Evolutionary conservation across 2,329 filamentous ascomycete species (phyloP).

Genomic region (Sporothrix mexicana): DNA sequence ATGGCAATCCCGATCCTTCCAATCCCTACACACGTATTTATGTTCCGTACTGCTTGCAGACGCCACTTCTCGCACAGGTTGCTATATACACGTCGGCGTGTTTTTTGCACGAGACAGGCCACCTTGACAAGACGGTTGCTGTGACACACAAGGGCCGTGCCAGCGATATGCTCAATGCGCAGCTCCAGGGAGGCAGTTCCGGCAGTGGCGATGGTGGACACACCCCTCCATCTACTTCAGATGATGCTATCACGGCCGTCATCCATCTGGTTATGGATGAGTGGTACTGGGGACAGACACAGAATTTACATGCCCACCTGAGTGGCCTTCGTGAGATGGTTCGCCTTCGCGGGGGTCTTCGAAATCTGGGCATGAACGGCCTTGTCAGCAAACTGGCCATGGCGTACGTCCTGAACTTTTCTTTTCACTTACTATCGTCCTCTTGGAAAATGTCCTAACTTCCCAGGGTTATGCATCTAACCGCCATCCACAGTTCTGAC

Average conservation of each 20-base stretch:
- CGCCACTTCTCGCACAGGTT: slow-evolving; percentile 56
- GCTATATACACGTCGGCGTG: slow-evolving; percentile 58
- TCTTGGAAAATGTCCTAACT: background rate
- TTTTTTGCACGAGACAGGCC: slow-evolving; percentile 57
- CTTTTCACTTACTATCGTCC: background rate
- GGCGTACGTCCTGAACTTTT: slow-evolving; percentile 47
- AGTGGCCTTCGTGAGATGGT: slow-evolving; percentile 57
- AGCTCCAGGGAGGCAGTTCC: slow-evolving; percentile 45
- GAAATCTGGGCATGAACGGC: slow-evolving; percentile 54
- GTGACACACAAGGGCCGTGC: slow-evolving; percentile 52
- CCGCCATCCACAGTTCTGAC: slow-evolving; percentile 49
- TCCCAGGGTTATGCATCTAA: slow-evolving; percentile 33
- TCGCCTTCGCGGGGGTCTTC: slow-evolving; percentile 53
- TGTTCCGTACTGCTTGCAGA: slow-evolving; percentile 55
- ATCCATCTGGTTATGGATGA: slow-evolving; percentile 57
- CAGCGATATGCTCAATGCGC: slow-evolving; percentile 55
- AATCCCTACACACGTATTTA: slow-evolving; percentile 56
- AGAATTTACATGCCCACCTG: slow-evolving; percentile 55
- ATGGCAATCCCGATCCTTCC: slow-evolving; percentile 52
- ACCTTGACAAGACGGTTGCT: slow-evolving; percentile 52
- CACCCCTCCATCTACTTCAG: slow-evolving; percentile 46
- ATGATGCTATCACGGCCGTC: slow-evolving; percentile 55
- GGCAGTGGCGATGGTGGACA: background rate
- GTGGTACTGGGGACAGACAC: slow-evolving; percentile 60
- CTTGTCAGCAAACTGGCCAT: slow-evolving; percentile 56